These are phyloP conservation scores for Syzygium grande DNA, from an alignment of 345 rosid genomes.

Conservation along the genomic window DNA sequence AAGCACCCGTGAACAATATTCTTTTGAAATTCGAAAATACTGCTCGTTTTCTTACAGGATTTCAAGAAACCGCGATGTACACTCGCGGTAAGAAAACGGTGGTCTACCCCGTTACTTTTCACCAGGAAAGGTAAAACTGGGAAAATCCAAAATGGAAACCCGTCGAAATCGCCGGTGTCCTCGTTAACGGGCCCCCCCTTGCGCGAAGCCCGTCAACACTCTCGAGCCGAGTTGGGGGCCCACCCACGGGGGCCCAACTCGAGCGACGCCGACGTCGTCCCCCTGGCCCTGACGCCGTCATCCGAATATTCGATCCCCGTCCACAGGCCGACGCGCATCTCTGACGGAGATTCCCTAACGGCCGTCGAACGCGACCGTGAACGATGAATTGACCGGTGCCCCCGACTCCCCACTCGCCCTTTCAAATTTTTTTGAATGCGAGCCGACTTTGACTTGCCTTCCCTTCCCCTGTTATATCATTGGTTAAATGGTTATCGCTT, in stretches of 20 bases:
- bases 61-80: neutral
- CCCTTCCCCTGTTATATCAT: neutral
- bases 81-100: neutral
- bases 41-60: too few species aligned
- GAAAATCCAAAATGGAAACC: neutral
- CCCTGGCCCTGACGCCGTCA: neutral
- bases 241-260: neutral
- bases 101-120: neutral
- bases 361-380: neutral
- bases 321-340: neutral
- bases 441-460: neutral
- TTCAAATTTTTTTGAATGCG: neutral
- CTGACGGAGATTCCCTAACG: neutral
- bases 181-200: neutral
- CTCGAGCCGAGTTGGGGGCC: neutral
- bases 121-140: accelerated
- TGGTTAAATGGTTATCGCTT: neutral
- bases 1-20: too few species aligned
- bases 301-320: neutral
- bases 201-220: neutral
- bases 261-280: neutral
- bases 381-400: neutral
- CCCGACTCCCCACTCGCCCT: neutral
- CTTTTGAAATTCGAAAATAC: neutral
- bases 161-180: neutral